A percentile compares a stretch with the other conserved stretches of the same genome.
Evolutionary conservation across 2,329 filamentous ascomycete genomes (phyloP).

Genomic region (Mycosphaerella arachidis): DNA sequence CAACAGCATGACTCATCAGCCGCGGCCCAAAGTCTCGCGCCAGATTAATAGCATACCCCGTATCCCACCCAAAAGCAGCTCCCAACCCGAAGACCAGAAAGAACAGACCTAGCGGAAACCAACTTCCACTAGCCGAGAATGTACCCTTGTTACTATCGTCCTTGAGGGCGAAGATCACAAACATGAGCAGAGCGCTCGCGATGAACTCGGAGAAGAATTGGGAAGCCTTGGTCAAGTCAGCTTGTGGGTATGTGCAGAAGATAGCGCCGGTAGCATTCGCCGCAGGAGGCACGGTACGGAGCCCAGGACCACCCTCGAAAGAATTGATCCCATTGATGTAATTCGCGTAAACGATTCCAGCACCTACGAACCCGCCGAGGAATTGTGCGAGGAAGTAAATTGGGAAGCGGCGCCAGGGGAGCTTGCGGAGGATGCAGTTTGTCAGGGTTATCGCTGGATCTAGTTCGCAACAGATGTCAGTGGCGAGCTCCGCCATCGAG

Average conservation of each 20-base stretch:
- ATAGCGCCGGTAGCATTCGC: conserved; percentile 59
- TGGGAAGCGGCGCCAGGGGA: conserved; percentile 66
- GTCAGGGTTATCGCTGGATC: conserved; percentile 68
- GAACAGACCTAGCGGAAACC: conserved; percentile 58
- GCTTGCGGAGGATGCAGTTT: conserved; percentile 63
- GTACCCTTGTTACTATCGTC: conserved; percentile 44
- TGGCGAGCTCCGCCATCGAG: not conserved
- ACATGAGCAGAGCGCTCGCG: conserved; percentile 62
- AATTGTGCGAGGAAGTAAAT: conserved; percentile 63
- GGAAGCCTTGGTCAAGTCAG: conserved; percentile 59
- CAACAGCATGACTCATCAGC: conserved; percentile 62
- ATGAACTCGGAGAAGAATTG: conserved; percentile 70
- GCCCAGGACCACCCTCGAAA: conserved; percentile 55
- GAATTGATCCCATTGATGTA: conserved; percentile 55
- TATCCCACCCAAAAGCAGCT: conserved; percentile 65
- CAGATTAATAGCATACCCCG: conserved; percentile 63
- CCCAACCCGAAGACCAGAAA: conserved; percentile 65
- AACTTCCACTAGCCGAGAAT: conserved; percentile 32
- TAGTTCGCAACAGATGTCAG: not conserved
- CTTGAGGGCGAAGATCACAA: conserved; percentile 64
- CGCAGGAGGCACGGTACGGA: conserved; percentile 59
- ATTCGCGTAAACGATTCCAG: conserved; percentile 42
- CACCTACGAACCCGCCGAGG: conserved; percentile 61
- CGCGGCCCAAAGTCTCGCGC: conserved; percentile 68
- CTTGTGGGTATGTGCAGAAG: conserved; percentile 64